Percentiles rank a stretch among this genome's conserved stretches.
phyloP scores from a whole-genome alignment of 345 rosid species.

The Citrus sp. region DNA sequence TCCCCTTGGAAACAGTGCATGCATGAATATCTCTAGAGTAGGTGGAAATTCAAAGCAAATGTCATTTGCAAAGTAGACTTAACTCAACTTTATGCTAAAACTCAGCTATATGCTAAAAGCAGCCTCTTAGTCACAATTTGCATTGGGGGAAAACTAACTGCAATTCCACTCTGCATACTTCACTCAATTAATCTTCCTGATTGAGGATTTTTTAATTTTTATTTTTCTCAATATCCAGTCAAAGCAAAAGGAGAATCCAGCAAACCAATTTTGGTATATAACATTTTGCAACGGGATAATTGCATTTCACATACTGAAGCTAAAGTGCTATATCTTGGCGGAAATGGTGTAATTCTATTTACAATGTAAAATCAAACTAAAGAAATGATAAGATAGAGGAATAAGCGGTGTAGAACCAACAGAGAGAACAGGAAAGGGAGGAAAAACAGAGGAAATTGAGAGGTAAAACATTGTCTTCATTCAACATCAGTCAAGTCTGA shows the following conservation, averaged over 20 bases:
- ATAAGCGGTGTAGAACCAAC: background rate
- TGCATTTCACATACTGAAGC: background rate
- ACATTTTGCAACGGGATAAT: background rate
- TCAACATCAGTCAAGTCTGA: background rate
- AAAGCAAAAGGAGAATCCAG: background rate
- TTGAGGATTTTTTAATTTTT: too few species aligned
- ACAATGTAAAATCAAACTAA: background rate
- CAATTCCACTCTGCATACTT: background rate
- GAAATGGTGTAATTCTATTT: background rate
- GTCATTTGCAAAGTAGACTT: background rate
- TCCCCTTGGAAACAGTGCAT: background rate
- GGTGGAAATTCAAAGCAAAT: background rate
- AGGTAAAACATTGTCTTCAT: background rate
- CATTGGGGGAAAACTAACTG: background rate
- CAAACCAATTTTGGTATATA: background rate
- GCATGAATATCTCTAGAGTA: background rate
- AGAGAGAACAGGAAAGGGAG: background rate
- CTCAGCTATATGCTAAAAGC: too few species aligned
- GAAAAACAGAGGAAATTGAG: background rate
- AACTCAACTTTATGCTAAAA: background rate
- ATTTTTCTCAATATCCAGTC: background rate
- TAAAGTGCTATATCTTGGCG: background rate
- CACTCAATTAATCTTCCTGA: too few species aligned
- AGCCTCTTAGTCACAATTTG: background rate
- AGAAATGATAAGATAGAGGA: background rate